Percentiles rank a stretch among this genome's conserved stretches.
These are phyloP conservation scores for Mortierella antarctica DNA, from an alignment of 192 early-diverging fungal genomes.

Conservation along the genomic window DNA sequence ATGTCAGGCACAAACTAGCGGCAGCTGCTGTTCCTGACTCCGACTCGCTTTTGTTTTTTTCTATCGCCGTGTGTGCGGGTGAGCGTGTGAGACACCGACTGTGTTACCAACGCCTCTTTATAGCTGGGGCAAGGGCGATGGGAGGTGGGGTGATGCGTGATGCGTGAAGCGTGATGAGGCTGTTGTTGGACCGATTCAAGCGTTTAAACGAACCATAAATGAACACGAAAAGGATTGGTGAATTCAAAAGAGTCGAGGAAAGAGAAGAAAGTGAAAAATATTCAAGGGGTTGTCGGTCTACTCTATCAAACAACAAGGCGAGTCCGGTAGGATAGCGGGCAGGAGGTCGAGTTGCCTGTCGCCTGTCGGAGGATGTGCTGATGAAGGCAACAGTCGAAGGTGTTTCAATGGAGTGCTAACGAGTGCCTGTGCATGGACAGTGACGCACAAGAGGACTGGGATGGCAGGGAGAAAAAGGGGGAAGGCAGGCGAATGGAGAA, in stretches of 20 bases:
- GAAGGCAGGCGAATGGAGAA: neutral
- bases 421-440: neutral
- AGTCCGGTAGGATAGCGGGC: too few species aligned
- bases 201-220: neutral
- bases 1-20: neutral
- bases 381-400: neutral
- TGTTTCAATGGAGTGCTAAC: neutral
- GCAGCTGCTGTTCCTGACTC: too few species aligned
- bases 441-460: neutral
- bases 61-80: neutral
- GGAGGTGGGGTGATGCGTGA: neutral
- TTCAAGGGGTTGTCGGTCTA: neutral
- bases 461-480: neutral
- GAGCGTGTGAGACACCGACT: neutral
- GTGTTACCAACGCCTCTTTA: neutral
- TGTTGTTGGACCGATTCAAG: neutral
- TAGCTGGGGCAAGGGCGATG: neutral
- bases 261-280: neutral
- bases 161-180: neutral
- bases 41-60: neutral
- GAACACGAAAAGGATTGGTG: neutral
- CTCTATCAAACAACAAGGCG: too few species aligned
- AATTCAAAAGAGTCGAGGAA: neutral
- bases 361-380: neutral
- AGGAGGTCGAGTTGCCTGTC: neutral